Base-by-base conservation (phyloP, 176 grass and related monocot species). In the Rhynchospora pubera region DNA sequence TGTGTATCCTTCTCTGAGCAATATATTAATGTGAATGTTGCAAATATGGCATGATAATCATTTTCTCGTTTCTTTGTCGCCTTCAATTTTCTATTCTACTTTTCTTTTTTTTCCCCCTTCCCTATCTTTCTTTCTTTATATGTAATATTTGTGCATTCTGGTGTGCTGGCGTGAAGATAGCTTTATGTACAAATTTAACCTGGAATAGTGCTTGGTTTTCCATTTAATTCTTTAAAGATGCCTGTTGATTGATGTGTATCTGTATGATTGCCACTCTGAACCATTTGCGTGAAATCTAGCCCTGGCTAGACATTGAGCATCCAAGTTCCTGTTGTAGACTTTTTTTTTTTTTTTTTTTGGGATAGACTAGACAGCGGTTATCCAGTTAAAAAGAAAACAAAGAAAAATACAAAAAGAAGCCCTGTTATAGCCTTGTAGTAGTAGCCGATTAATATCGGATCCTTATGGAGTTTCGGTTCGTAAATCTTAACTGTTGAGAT, bases 11-110 rank as follows among this genome's bases (percentile, higher is more conserved):
- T 62, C 53, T 56, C 55, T n/a, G 58, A 62, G 78, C 6, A n/a
- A 78, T 77, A 65, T 87, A 78, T 91, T 85, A 68, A 82, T 83
- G 74, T 59, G 53, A 83, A 77, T 70, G 77, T 65, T 85, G 70
- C 79, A 77, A 85, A 45, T 50, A 50, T 82, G 23, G n/a, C 78
- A 68, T 83, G 61, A 30, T 30, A 5, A 57, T 70, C 43, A 72
- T 56, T 18, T 56, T 34, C 18, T 34, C 42, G 14, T 83, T 34
- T 72, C 51, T 56, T 16, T 11, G 34, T 18, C 48, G 34, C 28
- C 26, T 23, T 66, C 26, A 13, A 66, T 66, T 66, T 23, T 75
- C 43, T 75, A 16, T n/a, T 55, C 5, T n/a, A n/a, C n/a, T n/a
- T 39, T 64, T 65, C 5, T 79, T 18, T 7, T 73, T 73, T 14